Evolutionary conservation across 176 grass and related monocot genomes (phyloP), one percentile per base, ranked within the genome.

Genomic region (Otatea glauca): DNA sequence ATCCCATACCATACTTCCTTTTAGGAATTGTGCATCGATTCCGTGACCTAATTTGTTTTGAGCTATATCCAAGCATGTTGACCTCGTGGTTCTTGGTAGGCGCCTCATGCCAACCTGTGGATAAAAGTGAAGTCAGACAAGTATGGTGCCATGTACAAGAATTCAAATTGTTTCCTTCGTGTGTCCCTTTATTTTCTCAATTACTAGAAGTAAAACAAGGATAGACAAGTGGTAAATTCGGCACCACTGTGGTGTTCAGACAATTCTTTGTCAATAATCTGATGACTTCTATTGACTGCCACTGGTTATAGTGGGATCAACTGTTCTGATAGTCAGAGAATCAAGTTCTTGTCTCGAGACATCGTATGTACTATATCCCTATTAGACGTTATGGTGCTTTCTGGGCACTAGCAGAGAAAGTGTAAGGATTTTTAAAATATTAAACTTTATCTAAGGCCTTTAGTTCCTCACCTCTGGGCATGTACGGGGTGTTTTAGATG

Each of bases 81-180:
- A 75, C 69, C 63, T 84, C 80, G 65, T 80, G 75, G 55, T 83
- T 24, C 74, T 87, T 41, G 80, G 72, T 79, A 79, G 79, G 74
- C 32, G 80, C 41, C 60, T 67, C 41, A 45, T 69, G 15, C 75
- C 80, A 51, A 75, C 49, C 45, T 74, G 47, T 16, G 48, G 48
- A 50, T 16, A 50, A 15, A 16, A 50, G 48, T 16, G 13, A 49
- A 62, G 50, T 79, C 44, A 69, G 42, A 83, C 34, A 27, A 82
- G 62, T 47, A 79, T 83, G 68, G 60, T 75, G 51, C 75, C 71
- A 24, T 63, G 49, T 84, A 75, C 68, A 68, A 44, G 53, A 68
- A 83, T 1, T 64, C 75, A n/a, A 79, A 43, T 10, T 43, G 9
- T 67, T 56, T 59, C 61, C 13, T 74, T 72, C 49, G 0, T 68